A percentile compares a stretch with the other conserved stretches of the same genome.
Evolutionary conservation across 2,329 filamentous ascomycete species (phyloP).

Genomic region (Xylaria sp.): DNA sequence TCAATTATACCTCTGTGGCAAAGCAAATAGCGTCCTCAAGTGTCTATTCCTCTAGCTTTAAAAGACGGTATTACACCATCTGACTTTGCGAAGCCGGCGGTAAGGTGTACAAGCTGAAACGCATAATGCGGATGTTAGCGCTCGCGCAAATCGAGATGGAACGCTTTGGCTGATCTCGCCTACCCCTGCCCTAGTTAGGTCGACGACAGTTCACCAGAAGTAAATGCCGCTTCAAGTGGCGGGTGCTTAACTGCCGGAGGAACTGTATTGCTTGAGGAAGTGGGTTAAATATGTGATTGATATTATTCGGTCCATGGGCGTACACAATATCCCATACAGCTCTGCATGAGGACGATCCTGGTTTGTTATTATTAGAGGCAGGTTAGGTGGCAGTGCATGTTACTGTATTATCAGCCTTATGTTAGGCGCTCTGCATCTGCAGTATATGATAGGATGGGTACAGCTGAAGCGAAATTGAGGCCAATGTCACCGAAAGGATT

Average conservation of each 20-base stretch:
- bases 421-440: not conserved
- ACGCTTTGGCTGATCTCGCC: not conserved
- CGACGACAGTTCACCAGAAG: not conserved
- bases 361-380: not conserved
- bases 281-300: not conserved
- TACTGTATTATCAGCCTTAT: not conserved
- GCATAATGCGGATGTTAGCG: not conserved
- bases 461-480: conserved; percentile 3
- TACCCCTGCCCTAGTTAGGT: not conserved
- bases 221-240: not conserved
- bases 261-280: not conserved
- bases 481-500: not conserved
- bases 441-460: not conserved
- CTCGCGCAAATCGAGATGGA: not conserved
- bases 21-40: not conserved
- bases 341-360: not conserved
- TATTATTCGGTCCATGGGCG: not conserved
- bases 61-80: not conserved
- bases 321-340: no score
- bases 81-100: not conserved
- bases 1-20: not conserved
- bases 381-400: not conserved
- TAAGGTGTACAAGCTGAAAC: not conserved
- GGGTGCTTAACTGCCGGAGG: not conserved
- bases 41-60: not conserved